These are phyloP conservation scores for Daedaleopsis nitida DNA, from an alignment of 768 basidiomycete genomes.

Conservation along the genomic window DNA sequence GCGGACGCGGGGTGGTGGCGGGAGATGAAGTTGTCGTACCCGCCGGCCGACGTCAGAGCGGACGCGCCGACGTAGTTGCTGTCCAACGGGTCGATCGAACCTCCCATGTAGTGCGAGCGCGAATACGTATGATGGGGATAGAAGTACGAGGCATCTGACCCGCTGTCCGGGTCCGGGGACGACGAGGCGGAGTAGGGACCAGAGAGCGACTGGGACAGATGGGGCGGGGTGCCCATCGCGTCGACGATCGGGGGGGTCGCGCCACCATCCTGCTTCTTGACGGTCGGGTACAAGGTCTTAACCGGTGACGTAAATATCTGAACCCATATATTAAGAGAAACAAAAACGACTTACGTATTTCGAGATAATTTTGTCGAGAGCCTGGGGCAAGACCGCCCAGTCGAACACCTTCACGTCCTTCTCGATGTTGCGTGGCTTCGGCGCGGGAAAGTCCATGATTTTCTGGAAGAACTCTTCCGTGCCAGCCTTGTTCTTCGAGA, in stretches of 20 bases:
- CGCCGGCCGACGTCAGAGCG: neutral
- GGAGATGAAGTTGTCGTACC: conserved; percentile 12
- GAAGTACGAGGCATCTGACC: conserved; percentile 9
- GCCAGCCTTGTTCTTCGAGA: conserved; percentile 81
- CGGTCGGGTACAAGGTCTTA: conserved; percentile 14
- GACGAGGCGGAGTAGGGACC: conserved; percentile 9
- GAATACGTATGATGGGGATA: conserved; percentile 4
- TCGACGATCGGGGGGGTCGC: neutral
- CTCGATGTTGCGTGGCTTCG: conserved; percentile 95
- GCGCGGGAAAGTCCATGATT: conserved; percentile 95
- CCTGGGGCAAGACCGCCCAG: conserved; percentile 70
- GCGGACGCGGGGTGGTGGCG: conserved; percentile 8
- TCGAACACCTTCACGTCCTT: conserved; percentile 93
- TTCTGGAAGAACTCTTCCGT: conserved; percentile 89
- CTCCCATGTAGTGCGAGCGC: conserved; percentile 4
- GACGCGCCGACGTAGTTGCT: conserved; percentile 4
- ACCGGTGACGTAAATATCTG: neutral
- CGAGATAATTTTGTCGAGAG: conserved; percentile 76
- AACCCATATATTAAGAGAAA: neutral
- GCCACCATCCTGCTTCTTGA: conserved; percentile 8
- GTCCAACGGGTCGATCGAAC: conserved; percentile 3
- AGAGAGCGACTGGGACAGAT: conserved; percentile 4
- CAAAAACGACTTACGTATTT: conserved; percentile 68
- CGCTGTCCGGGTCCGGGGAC: conserved; percentile 8
- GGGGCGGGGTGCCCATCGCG: conserved; percentile 7